Base-by-base conservation (phyloP, 257 asterid species). In the Jacaranda mimosifolia region DNA sequence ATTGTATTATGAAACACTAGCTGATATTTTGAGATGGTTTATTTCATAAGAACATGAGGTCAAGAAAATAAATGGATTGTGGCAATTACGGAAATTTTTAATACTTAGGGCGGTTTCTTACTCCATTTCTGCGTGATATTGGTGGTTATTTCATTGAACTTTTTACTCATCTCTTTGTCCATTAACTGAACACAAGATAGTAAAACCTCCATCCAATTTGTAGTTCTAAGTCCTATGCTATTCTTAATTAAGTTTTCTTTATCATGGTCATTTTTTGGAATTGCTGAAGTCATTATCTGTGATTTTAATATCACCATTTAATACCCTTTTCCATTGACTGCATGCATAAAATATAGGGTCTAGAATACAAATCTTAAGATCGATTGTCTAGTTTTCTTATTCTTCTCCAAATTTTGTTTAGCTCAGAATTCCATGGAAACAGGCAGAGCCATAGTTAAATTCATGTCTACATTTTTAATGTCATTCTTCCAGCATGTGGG, bases 401-500 rank as follows among this genome's bases (percentile, higher is more conserved):
- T 26, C 35, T 68, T 15, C n/a, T 13, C 69, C 9, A 42, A 21
- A 40, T 45, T 57, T 18, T 59, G 59, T 42, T 17, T 59, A 11
- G 53, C 15, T 17, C 7, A 26, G 10, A 17, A 26, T 26, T 73
- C 14, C 17, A n/a, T 3, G 4, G 21, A 65, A 17, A 43, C 38
- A 43, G 39, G n/a, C 7, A 42, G 15, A 59, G 4, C 49, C 60
- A 7, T 60, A 13, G n/a, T 40, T 12, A 9, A 43, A 17, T 32
- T 19, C 13, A 38, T 13, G 2, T 53, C 71, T 18, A 60, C 35
- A 46, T 5, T 45, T 62, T 48, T 59, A 4, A 19, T 57, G 19
- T 60, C 39, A 58, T 58, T 68, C 39, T 43, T 68, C 48, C 70
- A n/a, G 55, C 67, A 18, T 9, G 63, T 32, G 7, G 17, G 21